Conservation (phyloP, 2,329 filamentous ascomycete species). For the Elsinoe ampelina region DNA sequence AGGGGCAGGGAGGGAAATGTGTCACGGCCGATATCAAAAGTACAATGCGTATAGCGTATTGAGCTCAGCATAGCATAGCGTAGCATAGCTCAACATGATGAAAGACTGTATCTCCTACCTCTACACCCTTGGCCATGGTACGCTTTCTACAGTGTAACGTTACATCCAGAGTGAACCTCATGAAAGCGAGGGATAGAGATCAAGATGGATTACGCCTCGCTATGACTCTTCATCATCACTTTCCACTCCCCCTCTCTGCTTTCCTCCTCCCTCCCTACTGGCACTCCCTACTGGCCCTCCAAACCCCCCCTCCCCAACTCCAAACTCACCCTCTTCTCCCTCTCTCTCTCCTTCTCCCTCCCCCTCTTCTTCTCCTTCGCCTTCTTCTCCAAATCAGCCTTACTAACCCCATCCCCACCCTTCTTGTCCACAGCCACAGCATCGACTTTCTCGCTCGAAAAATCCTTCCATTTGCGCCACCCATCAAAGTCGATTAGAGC, state of each 20-base stretch:
- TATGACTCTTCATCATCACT: not conserved
- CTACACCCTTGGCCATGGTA: too few relatives aligned
- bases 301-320: not conserved
- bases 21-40: not conserved
- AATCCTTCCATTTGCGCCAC: constrained; percentile 96
- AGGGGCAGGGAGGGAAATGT: not conserved
- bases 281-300: not conserved
- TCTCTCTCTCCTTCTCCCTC: not conserved
- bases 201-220: not conserved
- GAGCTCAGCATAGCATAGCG: not conserved
- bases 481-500: constrained; percentile 97
- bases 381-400: constrained; percentile 1
- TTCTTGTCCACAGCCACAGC: constrained; percentile 24
- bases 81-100: not conserved
- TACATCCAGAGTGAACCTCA: too few relatives aligned
- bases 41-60: not conserved
- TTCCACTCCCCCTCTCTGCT: not conserved
- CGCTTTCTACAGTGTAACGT: too few relatives aligned
- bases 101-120: too few relatives aligned
- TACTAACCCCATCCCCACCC: constrained; percentile 16
- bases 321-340: not conserved
- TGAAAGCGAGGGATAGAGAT: too few relatives aligned
- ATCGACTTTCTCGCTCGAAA: constrained; percentile 26
- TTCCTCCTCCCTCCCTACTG: not conserved
- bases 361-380: constrained; percentile 12